phyloP scores from a whole-genome alignment of 83 land plant genomes.

The Thuja plicata region DNA sequence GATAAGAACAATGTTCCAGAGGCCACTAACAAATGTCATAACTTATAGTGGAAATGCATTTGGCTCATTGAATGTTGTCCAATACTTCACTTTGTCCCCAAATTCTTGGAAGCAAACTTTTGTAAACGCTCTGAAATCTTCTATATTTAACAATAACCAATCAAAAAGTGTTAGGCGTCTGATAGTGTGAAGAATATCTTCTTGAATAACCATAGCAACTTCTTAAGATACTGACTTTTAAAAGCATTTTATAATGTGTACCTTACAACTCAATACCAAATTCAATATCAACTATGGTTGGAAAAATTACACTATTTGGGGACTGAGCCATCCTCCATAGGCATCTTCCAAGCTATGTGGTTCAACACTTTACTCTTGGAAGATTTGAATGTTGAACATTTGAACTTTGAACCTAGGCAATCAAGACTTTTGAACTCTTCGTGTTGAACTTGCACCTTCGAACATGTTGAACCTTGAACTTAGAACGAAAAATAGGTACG shows the following conservation, averaged over 20 bases:
- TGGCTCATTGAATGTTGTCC: constrained; percentile 72
- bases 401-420: too few species aligned
- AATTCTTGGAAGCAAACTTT: constrained; percentile 56
- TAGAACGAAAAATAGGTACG: too few species aligned
- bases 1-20: constrained; percentile 47
- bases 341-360: constrained; percentile 55
- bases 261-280: background rate
- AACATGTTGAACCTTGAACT: too few species aligned
- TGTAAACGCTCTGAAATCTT: constrained; percentile 46
- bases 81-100: constrained; percentile 69
- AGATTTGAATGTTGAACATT: too few species aligned
- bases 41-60: constrained; percentile 23
- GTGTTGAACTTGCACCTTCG: too few species aligned
- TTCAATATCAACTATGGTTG: background rate
- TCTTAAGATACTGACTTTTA: background rate
- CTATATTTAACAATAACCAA: constrained; percentile 22
- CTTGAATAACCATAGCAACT: background rate
- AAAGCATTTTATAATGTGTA: background rate
- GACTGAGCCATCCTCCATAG: constrained; percentile 46
- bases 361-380: too few species aligned
- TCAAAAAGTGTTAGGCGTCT: background rate
- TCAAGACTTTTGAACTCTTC: too few species aligned
- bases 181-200: background rate
- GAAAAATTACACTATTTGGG: constrained; percentile 36
- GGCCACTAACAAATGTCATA: constrained; percentile 35